Base-by-base conservation (phyloP, 257 asterid genomes). In the Nemophila menziesii region DNA sequence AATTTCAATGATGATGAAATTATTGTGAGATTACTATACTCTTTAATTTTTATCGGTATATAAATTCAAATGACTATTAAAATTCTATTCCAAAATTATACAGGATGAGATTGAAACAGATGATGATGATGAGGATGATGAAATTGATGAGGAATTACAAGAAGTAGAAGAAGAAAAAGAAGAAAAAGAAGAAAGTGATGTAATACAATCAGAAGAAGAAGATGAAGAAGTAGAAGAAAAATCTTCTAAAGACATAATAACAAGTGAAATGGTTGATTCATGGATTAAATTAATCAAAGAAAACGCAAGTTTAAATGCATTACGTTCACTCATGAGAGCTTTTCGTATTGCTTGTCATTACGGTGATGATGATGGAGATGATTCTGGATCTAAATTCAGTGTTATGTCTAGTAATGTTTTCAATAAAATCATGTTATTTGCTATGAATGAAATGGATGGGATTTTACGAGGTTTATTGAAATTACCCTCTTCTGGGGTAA, bases 291-390 rank as follows among this genome's bases (percentile, higher is more conserved):
- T 68, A 26, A 64, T 85, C 51, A 75, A 43, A 22, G 63, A 66
- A 6, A 86, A 71, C 51, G 56, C 74, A 22, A 81, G 75, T 62
- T 20, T 86, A 29, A 79, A 78, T 19, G 78, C 92, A 8, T 74
- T 85, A 21, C 90, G 89, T 23, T 82, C 96, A 34, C 77, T 90
- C 36, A 50, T 76, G 70, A 79, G 75, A 60, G 99, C 92, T 51
- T 90, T 68, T 55, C 79, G 93, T 26, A 54, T 73, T 62, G 96
- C 96, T 57, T 85, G 96, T 51, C 94, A 85, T 61, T 90, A 79
- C 55, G 96, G 94, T 8, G 99, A 90, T 62, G 99, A 90, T 29
- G 58, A 47, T 61, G 87, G 68, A 13, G 76, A 68, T 56, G 92
- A 90, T 54, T 54, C 81, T 10, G 44, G 67, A 1, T 54, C 69